Evolutionary conservation across 2,329 filamentous ascomycete genomes (phyloP), one percentile per base, ranked within the genome.

Genomic region (Paecilomyces niveus): DNA sequence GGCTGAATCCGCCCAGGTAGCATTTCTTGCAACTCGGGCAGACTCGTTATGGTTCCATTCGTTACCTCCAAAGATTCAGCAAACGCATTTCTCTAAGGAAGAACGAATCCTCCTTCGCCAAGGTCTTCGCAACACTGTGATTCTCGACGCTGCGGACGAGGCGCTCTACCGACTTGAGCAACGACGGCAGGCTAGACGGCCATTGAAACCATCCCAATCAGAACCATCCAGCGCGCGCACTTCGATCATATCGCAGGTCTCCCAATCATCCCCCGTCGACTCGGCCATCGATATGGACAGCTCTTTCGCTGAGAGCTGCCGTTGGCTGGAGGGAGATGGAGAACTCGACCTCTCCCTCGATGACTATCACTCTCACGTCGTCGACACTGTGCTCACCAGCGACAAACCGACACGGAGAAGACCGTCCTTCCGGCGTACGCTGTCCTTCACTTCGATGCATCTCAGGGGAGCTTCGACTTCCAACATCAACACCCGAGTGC

Each of bases 251-350:
- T 59, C 56, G 53, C 59, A 63, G 24, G 63, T 67, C 21, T 67
- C 66, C 52, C 64, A 70, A 33, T 64, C 65, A 24, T 22, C 22
- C 22, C 63, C 67, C 45, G 68, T 63, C 63, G 71, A 72, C 58
- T 68, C 68, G 18, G 65, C 67, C 39, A 62, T 69, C 58, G 72
- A 70, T 49, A 78, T 82, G 64, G 74, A 82, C 35, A 79, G 83
- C 55, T 82, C 82, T 1, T 77, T 89, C 58, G 83, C 85, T 54
- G 85, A 90, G 61, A 87, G 81, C 68, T 88, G 91, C 64, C 81
- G 85, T 54, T 90, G 88, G 87, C 76, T 91, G 26, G 88, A 92
- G 31, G 86, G 90, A 58, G 85, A 89, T 56, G 83, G 87, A 18
- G 83, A 89, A 56, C 76, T 92, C 32, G 88, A 92, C 65, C 79